Percentiles rank a stretch among this genome's conserved stretches.
phyloP scores from a whole-genome alignment of 2,329 filamentous ascomycete species.

The Coniochaeta prunicola region DNA sequence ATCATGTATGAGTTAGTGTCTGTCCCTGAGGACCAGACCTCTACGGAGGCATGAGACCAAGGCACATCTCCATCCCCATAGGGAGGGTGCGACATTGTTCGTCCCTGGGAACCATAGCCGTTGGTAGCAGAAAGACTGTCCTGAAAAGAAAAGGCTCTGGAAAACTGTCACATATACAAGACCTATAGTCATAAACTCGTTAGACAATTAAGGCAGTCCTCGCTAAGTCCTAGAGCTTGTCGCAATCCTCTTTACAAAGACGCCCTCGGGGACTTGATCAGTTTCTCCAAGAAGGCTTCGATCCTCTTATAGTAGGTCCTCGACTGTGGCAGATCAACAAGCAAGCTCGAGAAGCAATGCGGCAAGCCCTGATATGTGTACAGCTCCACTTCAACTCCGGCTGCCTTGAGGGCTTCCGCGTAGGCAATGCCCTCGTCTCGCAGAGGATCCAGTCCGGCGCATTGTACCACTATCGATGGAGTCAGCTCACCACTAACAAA shows the following conservation, averaged over 20 bases:
- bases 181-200: neutral
- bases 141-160: neutral
- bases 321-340: conserved; percentile 10
- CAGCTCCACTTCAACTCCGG: conserved; percentile 23
- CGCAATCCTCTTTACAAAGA: neutral
- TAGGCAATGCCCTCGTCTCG: conserved; percentile 31
- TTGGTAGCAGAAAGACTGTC: neutral
- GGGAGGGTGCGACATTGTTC: neutral
- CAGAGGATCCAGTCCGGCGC: conserved; percentile 26
- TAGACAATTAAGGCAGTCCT: neutral
- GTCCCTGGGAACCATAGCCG: neutral
- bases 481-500: no score
- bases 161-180: neutral
- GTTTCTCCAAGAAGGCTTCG: conserved; percentile 10
- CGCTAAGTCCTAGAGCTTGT: neutral
- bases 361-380: conserved; percentile 25
- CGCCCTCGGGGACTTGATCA: neutral
- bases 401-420: conserved; percentile 23
- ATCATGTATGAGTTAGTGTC: conserved; percentile 35
- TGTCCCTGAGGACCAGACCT: neutral
- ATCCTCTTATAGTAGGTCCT: conserved; percentile 12
- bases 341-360: conserved; percentile 22
- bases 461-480: conserved; percentile 21
- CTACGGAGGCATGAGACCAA: neutral
- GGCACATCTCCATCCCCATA: neutral